phyloP scores from a whole-genome alignment of 116 monocot species.

The Zostera marina region DNA sequence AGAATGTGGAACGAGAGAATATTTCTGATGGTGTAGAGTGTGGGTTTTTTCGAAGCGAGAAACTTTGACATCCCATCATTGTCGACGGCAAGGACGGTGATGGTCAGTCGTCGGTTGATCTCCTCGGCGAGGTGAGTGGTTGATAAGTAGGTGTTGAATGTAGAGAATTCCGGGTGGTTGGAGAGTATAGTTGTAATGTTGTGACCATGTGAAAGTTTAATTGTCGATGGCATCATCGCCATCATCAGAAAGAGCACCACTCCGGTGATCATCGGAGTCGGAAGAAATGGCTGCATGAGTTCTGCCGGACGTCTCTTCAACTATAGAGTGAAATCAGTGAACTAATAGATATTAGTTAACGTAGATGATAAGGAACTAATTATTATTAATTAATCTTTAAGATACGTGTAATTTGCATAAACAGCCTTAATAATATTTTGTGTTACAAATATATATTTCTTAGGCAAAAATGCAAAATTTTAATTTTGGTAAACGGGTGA shows the following conservation, averaged over 20 bases:
- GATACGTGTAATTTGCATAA: too few species aligned
- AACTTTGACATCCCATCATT: conserved; percentile 48
- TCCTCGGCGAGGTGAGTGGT: conserved; percentile 40
- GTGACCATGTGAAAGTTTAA: conserved; percentile 5
- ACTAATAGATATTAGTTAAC: too few species aligned
- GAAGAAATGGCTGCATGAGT: too few species aligned
- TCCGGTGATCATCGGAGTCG: too few species aligned
- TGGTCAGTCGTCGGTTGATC: conserved; percentile 62
- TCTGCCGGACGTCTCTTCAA: too few species aligned
- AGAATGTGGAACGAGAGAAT: conserved; percentile 73
- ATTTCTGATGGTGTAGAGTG: conserved; percentile 51
- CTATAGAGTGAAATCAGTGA: too few species aligned
- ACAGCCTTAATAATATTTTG: too few species aligned
- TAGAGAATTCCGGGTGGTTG: conserved; percentile 51
- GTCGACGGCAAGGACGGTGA: conserved; percentile 73
- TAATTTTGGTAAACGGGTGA: too few species aligned
- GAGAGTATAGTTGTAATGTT: conserved; percentile 87
- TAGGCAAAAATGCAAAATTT: too few species aligned
- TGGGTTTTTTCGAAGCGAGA: conserved; percentile 31
- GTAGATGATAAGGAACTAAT: too few species aligned
- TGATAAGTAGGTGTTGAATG: conserved; percentile 80
- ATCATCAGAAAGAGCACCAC: background rate
- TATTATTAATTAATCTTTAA: too few species aligned
- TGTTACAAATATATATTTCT: too few species aligned
- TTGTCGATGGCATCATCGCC: background rate